phyloP scores from a whole-genome alignment of 2,329 filamentous ascomycete genomes.

The Bipolaris oryzae region DNA sequence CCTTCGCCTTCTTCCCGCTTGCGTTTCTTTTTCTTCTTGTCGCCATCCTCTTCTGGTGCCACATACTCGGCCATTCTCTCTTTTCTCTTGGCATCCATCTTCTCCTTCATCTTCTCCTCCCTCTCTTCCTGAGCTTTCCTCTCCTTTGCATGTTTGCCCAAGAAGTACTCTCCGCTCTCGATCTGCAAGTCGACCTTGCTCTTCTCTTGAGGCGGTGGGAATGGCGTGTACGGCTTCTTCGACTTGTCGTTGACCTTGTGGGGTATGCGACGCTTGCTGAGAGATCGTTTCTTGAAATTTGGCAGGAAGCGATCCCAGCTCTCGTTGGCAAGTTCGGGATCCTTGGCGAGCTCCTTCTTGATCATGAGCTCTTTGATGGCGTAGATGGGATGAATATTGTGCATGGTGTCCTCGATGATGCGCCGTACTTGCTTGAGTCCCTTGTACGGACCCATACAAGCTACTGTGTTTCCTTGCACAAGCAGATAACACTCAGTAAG shows the following conservation, averaged over 20 bases:
- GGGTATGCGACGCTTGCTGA: constrained; percentile 82
- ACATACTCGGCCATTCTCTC: constrained; percentile 86
- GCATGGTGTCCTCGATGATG: constrained; percentile 91
- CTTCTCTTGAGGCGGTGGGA: constrained; percentile 96
- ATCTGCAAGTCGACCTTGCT: constrained; percentile 99
- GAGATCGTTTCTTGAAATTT: constrained; percentile 92
- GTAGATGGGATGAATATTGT: constrained; percentile 87
- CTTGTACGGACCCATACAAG: constrained; percentile 89
- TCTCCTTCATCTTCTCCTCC: constrained; percentile 81
- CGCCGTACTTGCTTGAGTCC: constrained; percentile 90
- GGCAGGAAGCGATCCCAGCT: constrained; percentile 96
- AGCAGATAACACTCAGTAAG: constrained; percentile 87
- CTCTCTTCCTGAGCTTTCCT: constrained; percentile 78
- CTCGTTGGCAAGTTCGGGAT: constrained; percentile 82
- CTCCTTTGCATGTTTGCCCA: constrained; percentile 91
- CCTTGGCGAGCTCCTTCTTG: constrained; percentile 87
- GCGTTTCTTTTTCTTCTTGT: constrained; percentile 57
- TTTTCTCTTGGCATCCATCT: constrained; percentile 86
- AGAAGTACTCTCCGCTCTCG: constrained; percentile 95
- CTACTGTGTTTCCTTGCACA: constrained; percentile 95
- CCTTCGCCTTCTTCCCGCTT: constrained; percentile 57
- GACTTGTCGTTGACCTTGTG: constrained; percentile 88
- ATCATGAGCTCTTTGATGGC: constrained; percentile 97
- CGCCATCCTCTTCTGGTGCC: constrained; percentile 76
- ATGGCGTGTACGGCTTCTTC: constrained; percentile 95